Conservation (phyloP, 768 basidiomycete genomes). For the Multifurca ochricompacta region DNA sequence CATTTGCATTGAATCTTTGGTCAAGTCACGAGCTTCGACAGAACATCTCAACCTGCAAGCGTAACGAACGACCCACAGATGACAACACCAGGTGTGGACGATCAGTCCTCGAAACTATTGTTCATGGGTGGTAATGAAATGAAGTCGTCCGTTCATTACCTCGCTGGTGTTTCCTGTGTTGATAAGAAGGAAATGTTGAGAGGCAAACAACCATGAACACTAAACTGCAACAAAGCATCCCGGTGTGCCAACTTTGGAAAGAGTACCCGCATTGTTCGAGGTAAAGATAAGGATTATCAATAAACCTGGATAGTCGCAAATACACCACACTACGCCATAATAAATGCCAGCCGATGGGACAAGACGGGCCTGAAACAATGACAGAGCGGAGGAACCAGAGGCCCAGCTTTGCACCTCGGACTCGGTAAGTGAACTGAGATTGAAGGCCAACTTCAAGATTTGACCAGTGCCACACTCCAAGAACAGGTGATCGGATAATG, state of each 20-base stretch:
- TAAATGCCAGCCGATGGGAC: not conserved
- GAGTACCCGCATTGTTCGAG: not conserved
- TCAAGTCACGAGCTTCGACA: too few species aligned
- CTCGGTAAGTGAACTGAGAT: not conserved
- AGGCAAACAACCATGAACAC: not conserved
- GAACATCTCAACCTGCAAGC: not conserved
- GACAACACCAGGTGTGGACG: not conserved
- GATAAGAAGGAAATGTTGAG: not conserved
- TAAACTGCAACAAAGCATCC: not conserved
- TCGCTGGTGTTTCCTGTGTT: not conserved
- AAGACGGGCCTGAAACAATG: not conserved
- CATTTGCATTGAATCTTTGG: not conserved
- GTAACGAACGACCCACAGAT: too few species aligned
- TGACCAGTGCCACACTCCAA: too few species aligned
- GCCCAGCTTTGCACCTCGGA: too few species aligned
- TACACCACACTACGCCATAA: not conserved
- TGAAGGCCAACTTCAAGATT: too few species aligned
- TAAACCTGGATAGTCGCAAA: not conserved
- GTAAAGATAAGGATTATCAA: not conserved
- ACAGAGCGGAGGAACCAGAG: too few species aligned
- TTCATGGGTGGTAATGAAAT: not conserved
- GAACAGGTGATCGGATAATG: too few species aligned
- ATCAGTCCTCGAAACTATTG: not conserved
- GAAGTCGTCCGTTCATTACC: not conserved
- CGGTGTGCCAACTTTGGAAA: not conserved